phyloP scores from a whole-genome alignment of 208 protist species.

The Leptomonas pyrrhocoris region DNA sequence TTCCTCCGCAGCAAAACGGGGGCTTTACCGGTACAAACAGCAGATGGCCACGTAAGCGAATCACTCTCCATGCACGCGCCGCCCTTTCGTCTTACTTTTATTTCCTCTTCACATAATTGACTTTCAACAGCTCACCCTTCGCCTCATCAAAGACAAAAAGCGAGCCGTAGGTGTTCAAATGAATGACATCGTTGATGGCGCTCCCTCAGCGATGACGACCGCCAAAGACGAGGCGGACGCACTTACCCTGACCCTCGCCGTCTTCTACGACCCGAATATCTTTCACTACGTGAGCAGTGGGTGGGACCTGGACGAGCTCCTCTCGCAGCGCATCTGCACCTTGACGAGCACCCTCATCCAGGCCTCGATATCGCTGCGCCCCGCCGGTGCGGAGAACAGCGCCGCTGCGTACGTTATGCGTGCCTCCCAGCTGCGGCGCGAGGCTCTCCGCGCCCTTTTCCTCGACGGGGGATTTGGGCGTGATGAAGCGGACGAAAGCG shows the following conservation, averaged over 20 bases:
- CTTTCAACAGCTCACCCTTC: too few relatives aligned
- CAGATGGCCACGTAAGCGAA: too few relatives aligned
- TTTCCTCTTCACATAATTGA: too few relatives aligned
- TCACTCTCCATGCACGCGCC: too few relatives aligned
- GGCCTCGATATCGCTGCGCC: neutral
- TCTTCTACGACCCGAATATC: constrained; percentile 29
- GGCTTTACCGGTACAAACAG: too few relatives aligned
- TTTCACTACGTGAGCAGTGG: constrained; percentile 21
- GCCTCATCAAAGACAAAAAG: too few relatives aligned
- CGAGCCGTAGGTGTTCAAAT: too few relatives aligned
- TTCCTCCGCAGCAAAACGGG: too few relatives aligned
- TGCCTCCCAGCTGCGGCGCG: constrained; percentile 7
- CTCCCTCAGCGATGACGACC: neutral
- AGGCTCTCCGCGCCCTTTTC: constrained; percentile 10
- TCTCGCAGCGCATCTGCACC: constrained; percentile 19
- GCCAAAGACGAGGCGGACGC: neutral
- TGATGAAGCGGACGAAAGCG: neutral
- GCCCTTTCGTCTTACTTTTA: too few relatives aligned
- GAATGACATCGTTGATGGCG: too few relatives aligned
- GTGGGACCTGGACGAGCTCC: constrained; percentile 18
- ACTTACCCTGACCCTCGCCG: too few relatives aligned
- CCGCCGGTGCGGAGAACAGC: neutral
- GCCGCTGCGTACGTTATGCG: neutral
- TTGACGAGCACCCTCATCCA: constrained; percentile 3
- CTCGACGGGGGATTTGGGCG: neutral